Evolutionary conservation across 2,329 filamentous ascomycete species (phyloP).

Genomic region (Phaeoacremonium minimum): DNA sequence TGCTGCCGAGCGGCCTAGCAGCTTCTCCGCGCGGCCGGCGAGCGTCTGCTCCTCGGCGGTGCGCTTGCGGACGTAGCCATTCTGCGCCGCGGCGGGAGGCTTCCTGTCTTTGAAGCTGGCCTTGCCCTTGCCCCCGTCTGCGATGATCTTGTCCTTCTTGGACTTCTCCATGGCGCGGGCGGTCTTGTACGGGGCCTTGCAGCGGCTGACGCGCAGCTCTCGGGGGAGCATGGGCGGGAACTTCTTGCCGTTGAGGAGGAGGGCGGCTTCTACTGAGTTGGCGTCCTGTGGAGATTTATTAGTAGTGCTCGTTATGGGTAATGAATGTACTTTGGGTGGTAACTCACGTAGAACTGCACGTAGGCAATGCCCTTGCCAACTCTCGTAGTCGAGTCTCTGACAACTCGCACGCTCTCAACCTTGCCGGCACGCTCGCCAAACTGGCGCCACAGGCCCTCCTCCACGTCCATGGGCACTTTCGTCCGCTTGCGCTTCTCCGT

Average conservation of each 20-base stretch:
- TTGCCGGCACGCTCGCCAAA: slow-evolving; percentile 70
- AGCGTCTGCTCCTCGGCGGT: slow-evolving; percentile 66
- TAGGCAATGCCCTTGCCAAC: slow-evolving; percentile 98
- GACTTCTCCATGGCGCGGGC: slow-evolving; percentile 45
- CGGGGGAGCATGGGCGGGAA: slow-evolving; percentile 93
- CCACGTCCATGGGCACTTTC: slow-evolving; percentile 75
- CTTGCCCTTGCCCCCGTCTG: slow-evolving; percentile 15
- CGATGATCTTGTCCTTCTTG: slow-evolving; percentile 24
- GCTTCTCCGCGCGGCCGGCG: slow-evolving; percentile 68
- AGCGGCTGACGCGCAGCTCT: slow-evolving; percentile 78
- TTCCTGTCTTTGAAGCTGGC: slow-evolving; percentile 25
- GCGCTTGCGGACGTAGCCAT: slow-evolving; percentile 63
- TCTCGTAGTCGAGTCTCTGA: slow-evolving; percentile 83
- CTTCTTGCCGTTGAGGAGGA: slow-evolving; percentile 84
- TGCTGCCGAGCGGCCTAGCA: slow-evolving; percentile 66
- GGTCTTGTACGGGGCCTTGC: slow-evolving; percentile 68
- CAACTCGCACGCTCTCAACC: slow-evolving; percentile 89
- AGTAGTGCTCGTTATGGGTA: slow-evolving; percentile 8
- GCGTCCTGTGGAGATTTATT: slow-evolving; percentile 50
- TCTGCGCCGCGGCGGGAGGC: slow-evolving; percentile 21
- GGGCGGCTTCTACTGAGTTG: slow-evolving; percentile 85
- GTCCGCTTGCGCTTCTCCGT: slow-evolving; percentile 57
- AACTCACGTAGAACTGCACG: slow-evolving; percentile 78
- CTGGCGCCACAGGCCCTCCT: slow-evolving; percentile 87
- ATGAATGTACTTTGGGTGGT: background rate